A percentile compares a stretch with the other conserved stretches of the same genome.
Conservation (phyloP, 331 rosid genomes). For the Pyrus hybrid region DNA sequence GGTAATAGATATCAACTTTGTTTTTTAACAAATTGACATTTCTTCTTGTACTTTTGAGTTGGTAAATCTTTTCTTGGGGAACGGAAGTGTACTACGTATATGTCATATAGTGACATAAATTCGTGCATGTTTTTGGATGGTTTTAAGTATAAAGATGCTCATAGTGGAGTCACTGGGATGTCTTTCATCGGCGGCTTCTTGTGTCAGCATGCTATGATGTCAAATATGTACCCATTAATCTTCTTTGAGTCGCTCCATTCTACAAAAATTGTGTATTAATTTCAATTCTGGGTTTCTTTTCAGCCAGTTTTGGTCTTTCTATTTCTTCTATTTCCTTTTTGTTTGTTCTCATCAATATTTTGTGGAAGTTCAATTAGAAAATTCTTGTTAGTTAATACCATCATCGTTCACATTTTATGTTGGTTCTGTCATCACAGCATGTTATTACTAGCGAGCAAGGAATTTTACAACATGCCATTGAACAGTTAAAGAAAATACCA, state of each 20-base stretch:
- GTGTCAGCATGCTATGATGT: background rate
- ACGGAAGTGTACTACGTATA: background rate
- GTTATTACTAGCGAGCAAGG: constrained; percentile 85
- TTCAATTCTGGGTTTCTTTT: background rate
- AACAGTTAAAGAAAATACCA: constrained; percentile 86
- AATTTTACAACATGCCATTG: constrained; percentile 75
- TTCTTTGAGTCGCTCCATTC: background rate
- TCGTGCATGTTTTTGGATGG: background rate
- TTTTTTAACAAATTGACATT: background rate
- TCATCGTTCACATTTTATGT: background rate
- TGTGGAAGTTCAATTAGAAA: background rate
- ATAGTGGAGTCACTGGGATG: background rate
- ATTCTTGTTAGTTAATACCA: background rate
- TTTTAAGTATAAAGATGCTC: background rate
- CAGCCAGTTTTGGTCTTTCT: background rate
- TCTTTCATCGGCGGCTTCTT: background rate
- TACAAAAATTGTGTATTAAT: background rate
- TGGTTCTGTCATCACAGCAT: constrained; percentile 37
- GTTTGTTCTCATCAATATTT: background rate
- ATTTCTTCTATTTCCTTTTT: background rate
- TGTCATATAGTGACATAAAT: no score
- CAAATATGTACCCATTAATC: background rate
- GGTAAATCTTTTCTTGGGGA: background rate
- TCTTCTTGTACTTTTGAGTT: background rate
- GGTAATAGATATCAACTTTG: background rate